Evolutionary conservation across 768 basidiomycete genomes (phyloP), one percentile per base, ranked within the genome.

Genomic region (Boletus tylopilopsis): DNA sequence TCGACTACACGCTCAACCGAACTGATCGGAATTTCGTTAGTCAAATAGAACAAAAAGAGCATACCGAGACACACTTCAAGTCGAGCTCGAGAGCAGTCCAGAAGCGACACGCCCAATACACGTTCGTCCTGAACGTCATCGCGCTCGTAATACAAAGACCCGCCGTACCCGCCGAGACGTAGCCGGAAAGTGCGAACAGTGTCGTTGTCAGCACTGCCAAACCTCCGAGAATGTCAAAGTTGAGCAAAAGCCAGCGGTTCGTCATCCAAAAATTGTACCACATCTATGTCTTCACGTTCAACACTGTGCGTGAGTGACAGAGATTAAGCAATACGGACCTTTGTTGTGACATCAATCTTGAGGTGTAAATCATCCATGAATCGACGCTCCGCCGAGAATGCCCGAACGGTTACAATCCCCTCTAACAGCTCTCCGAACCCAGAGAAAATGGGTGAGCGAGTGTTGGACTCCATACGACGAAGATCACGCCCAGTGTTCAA

Each of bases 201-300:
- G 84, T 87, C 0, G 91, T 93, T 18, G 82, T 72, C 22, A 93
- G 72, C 8, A 93, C 85, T 1, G 84, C 80, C 18, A 84, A 49
- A 24, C 80, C 87, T 24, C 90, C 90, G 10, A 94, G 77, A 1
- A 73, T 56, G 64, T 96, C 93, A 62, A 92, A 94, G 53, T 88
- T 83, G 48, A 94, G 67, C 30, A 94, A 69, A 3, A 95, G 74
- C 90, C 87, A 92, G 42, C 91, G 73, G 57, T 90, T 92, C 10
- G 82, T 84, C 90, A 93, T 91, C 91, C 91, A 92, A 67, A 87
- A 87, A 13, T 72, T 78, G 62, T 90, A 89, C 85, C 84, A 89
- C 86, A 89, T 87, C 84, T 61, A 6, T 8, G 16, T 10, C 12
- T 1, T 13, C 18, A 21, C 15, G 35, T n/a, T 55, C 22, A 56